Conservation (phyloP, 345 rosid genomes). For the Rhodamnia rubescens region DNA sequence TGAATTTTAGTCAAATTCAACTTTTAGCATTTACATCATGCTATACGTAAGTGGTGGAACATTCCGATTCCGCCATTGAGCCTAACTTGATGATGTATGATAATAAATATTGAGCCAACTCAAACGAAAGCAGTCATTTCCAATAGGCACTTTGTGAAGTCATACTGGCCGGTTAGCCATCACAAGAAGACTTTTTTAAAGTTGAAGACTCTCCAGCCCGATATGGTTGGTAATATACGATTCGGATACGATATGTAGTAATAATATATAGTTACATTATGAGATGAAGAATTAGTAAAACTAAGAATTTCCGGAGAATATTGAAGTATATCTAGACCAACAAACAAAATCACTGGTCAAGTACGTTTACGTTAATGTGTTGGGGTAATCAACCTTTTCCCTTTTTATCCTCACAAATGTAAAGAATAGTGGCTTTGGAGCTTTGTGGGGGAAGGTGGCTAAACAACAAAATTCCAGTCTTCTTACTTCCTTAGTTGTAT, state of each 20-base stretch:
- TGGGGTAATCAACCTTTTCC: neutral
- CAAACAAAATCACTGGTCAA: neutral
- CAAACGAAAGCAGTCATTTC: neutral
- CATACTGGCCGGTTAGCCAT: neutral
- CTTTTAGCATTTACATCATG: neutral
- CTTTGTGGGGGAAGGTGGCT: neutral
- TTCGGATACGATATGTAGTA: too few species aligned
- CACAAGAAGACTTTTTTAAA: neutral
- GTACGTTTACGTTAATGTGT: neutral
- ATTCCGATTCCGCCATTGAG: neutral
- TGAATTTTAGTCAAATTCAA: neutral
- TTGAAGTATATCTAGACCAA: neutral
- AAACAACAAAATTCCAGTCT: neutral
- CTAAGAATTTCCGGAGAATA: neutral
- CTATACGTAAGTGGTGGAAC: neutral
- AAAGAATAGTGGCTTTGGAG: neutral
- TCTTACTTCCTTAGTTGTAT: neutral
- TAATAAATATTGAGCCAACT: neutral
- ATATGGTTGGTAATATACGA: neutral
- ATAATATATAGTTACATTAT: neutral
- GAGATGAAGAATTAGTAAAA: neutral
- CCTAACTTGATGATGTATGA: neutral
- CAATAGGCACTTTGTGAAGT: neutral
- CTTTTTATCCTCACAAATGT: neutral
- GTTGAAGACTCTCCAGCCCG: too few species aligned